Evolutionary conservation across 176 grass and related monocot species (phyloP).

Genomic region (Musa acuminata): DNA sequence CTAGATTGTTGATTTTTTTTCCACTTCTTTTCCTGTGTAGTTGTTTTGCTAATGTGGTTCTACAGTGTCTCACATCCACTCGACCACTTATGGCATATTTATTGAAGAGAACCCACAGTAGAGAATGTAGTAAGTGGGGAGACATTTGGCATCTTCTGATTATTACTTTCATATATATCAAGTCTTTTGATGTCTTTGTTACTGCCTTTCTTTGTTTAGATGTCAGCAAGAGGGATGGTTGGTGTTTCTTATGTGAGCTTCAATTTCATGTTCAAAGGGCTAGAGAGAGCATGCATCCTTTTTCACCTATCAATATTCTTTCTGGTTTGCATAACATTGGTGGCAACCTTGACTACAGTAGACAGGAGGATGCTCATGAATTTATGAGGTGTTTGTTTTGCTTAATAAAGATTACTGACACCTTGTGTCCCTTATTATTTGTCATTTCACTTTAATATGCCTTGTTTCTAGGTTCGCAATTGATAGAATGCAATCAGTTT

Average conservation of each 20-base stretch:
- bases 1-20: too few relatives aligned
- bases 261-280: conserved; percentile 69
- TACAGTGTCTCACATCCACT: conserved; percentile 84
- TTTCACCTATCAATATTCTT: conserved; percentile 89
- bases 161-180: too few relatives aligned
- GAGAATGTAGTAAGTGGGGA: conserved; percentile 50
- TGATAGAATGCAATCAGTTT: conserved; percentile 92
- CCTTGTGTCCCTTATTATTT: too few relatives aligned
- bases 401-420: too few relatives aligned
- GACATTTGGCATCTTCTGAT: too few relatives aligned
- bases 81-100: conserved; percentile 88
- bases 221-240: conserved; percentile 54
- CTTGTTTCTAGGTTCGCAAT: conserved; percentile 59
- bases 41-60: conserved; percentile 96
- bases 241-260: conserved; percentile 94
- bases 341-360: conserved; percentile 88
- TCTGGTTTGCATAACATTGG: conserved; percentile 87
- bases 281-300: conserved; percentile 48
- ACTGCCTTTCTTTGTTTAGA: conserved; percentile 34
- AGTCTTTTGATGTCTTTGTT: background rate
- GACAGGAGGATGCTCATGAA: conserved; percentile 98
- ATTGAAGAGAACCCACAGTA: conserved; percentile 63
- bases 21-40: conserved; percentile 38
- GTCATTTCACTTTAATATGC: background rate
- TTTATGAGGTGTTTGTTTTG: conserved; percentile 72